Conservation (phyloP, 2,329 filamentous ascomycete species). For the Blastomyces percursus region DNA sequence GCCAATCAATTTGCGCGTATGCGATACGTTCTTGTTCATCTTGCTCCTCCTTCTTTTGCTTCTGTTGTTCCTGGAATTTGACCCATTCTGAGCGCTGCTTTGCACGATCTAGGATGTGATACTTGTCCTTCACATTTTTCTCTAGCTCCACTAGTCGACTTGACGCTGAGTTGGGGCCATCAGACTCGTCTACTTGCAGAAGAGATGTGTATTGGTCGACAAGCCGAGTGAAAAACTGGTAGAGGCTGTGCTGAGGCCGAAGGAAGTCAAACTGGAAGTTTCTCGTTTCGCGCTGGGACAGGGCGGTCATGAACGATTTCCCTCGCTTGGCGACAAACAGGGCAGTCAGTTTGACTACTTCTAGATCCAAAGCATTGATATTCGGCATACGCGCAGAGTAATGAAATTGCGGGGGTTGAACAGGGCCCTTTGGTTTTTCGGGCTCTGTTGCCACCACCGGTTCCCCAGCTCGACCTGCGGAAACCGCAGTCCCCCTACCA, state of each 20-base stretch:
- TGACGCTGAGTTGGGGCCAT: conserved; percentile 60
- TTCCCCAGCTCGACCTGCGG: conserved; percentile 63
- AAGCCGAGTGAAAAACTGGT: conserved; percentile 87
- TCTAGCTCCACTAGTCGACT: conserved; percentile 62
- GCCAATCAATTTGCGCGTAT: conserved; percentile 90
- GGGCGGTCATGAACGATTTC: conserved; percentile 75
- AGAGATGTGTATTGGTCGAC: conserved; percentile 89
- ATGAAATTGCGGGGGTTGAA: conserved; percentile 73
- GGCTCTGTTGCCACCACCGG: conserved; percentile 41
- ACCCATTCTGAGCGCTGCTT: conserved; percentile 80
- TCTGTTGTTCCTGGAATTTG: conserved; percentile 73
- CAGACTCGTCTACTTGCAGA: conserved; percentile 55
- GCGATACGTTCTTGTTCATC: conserved; percentile 67
- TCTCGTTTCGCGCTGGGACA: conserved; percentile 77
- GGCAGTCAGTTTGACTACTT: conserved; percentile 63
- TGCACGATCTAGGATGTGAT: conserved; percentile 65
- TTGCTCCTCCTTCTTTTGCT: conserved; percentile 77
- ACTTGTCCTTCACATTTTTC: conserved; percentile 66
- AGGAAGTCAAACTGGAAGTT: conserved; percentile 97
- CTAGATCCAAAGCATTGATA: conserved; percentile 87
- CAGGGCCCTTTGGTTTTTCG: conserved; percentile 68
- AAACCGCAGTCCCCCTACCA: conserved; percentile 68
- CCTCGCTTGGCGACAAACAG: conserved; percentile 90
- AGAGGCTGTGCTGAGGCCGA: conserved; percentile 85
- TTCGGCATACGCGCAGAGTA: conserved; percentile 97